phyloP scores from a whole-genome alignment of 2,329 filamentous ascomycete species.

The Neocatenulostroma microsporum region DNA sequence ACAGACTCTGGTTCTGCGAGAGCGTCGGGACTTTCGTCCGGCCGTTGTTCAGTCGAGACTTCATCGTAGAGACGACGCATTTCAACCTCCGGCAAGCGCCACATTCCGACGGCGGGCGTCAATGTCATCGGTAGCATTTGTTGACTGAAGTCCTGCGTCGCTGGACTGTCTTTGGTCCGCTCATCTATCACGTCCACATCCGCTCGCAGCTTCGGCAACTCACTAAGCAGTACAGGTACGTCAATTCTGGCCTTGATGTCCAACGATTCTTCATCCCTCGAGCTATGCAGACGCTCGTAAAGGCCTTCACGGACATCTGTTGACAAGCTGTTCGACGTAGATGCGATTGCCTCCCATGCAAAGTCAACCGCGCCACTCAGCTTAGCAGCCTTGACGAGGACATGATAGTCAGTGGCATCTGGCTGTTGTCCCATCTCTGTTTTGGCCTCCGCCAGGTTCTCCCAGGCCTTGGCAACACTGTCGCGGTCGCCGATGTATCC shows the following conservation, averaged over 20 bases:
- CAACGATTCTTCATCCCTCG: conserved; percentile 4
- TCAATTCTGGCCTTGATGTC: conserved; percentile 2
- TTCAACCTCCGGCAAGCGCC: conserved; percentile 20
- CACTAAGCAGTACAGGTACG: conserved; percentile 4
- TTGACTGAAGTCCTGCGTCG: conserved; percentile 28
- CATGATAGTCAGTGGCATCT: conserved; percentile 20
- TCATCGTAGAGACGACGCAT: conserved; percentile 38
- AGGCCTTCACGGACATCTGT: conserved; percentile 4
- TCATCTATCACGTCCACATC: conserved; percentile 21
- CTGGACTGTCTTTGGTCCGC: conserved; percentile 11
- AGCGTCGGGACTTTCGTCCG: background rate
- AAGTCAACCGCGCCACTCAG: conserved; percentile 12
- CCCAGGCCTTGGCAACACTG: conserved; percentile 25
- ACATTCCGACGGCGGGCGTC: conserved; percentile 12
- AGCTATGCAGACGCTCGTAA: conserved; percentile 5
- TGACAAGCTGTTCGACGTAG: conserved; percentile 8
- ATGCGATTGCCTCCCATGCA: conserved; percentile 15
- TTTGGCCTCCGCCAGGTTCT: conserved; percentile 19
- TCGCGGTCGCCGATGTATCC: conserved; percentile 25
- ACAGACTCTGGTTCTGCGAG: background rate
- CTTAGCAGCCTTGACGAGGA: conserved; percentile 22
- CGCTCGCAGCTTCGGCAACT: conserved; percentile 15
- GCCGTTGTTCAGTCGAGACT: conserved; percentile 34
- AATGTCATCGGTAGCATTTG: conserved; percentile 33
- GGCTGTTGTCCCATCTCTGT: conserved; percentile 7